Evolutionary conservation across 805 yeast genomes (phyloP), one percentile per base, ranked within the genome.

Genomic region (Candida silvicultrix): DNA sequence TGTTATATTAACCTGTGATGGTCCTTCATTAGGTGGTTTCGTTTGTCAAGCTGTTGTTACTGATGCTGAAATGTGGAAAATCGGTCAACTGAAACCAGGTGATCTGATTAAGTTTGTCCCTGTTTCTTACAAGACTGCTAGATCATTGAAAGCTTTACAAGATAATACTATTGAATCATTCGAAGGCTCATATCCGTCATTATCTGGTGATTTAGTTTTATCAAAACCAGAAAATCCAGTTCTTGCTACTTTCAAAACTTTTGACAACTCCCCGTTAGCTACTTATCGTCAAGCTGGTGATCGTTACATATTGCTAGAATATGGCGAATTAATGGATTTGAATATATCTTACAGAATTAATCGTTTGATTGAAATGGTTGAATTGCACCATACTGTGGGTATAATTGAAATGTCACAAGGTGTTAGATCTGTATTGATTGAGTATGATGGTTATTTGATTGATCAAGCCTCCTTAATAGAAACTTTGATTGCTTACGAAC

Each of bases 211-310:
- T 0, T 38, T 57, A 25, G 51, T 60, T 7, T 57, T 80, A 31
- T 64, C 77, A 2, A 52, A 64, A 28, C 78, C 81, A 20, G 82
- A 84, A 63, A 67, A 76, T 56, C 97, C 98, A n/a, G 71, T 90
- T 9, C 69, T 92, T 51, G 70, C 74, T 49, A 71, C 68, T 43
- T 67, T 75, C 45, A 75, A 75, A 23, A 68, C 74, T 19, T 63
- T 75, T 16, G 63, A 69, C 10, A 57, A 68, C 4, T 74, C 81
- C 14, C 96, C 96, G 38, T 73, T 72, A 52, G 90, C 86, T 32
- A 84, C 84, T 10, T 89, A 86, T 66, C 83, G 99, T 62, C 98
- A 90, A 67, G 97, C 98, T 21, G 99, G 99, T 66, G 99, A 92
- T 65, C 81, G 97, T 58, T 94, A 89, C 62, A 70, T 92, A 44